Conservation (phyloP, 768 basidiomycete genomes). For the Boletus rubroflammeus region DNA sequence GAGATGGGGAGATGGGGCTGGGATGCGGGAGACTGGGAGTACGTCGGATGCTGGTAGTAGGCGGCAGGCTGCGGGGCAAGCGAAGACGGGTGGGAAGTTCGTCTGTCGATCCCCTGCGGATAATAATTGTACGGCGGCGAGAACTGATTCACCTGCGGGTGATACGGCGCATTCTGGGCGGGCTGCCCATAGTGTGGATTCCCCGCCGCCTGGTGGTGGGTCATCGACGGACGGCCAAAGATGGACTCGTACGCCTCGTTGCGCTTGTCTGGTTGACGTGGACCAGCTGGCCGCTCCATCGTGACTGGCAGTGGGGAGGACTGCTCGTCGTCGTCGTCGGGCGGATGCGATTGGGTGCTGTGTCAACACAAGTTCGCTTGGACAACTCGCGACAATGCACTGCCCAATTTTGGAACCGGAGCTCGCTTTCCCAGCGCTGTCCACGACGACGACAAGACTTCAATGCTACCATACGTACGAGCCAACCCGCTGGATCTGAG, state of each 20-base stretch:
- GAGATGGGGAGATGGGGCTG: constrained; percentile 17
- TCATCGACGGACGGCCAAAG: constrained; percentile 70
- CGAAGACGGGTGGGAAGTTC: constrained; percentile 45
- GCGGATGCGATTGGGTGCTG: constrained; percentile 7
- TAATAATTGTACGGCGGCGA: constrained; percentile 41
- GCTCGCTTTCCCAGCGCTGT: constrained; percentile 7
- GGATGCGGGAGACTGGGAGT: constrained; percentile 37
- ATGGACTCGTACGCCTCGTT: constrained; percentile 82
- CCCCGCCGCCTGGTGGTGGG: constrained; percentile 42
- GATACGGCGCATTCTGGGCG: constrained; percentile 13
- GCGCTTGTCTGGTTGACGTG: constrained; percentile 65
- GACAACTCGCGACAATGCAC: constrained; percentile 15
- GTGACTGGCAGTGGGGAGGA: constrained; percentile 1
- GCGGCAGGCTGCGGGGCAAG: constrained; percentile 28
- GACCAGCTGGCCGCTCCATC: constrained; percentile 59
- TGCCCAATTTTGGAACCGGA: constrained; percentile 23
- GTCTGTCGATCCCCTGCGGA: constrained; percentile 41
- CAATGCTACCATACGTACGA: neutral
- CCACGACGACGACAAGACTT: constrained; percentile 1
- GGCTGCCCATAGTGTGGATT: constrained; percentile 17
- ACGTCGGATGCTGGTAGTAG: constrained; percentile 22
- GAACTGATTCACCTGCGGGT: constrained; percentile 26
- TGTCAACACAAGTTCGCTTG: constrained; percentile 6
- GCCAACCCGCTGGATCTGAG: neutral
- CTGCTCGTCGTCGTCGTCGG: neutral